Conservation (phyloP, 2,329 filamentous ascomycete genomes). For the Hypoxylon sp. region DNA sequence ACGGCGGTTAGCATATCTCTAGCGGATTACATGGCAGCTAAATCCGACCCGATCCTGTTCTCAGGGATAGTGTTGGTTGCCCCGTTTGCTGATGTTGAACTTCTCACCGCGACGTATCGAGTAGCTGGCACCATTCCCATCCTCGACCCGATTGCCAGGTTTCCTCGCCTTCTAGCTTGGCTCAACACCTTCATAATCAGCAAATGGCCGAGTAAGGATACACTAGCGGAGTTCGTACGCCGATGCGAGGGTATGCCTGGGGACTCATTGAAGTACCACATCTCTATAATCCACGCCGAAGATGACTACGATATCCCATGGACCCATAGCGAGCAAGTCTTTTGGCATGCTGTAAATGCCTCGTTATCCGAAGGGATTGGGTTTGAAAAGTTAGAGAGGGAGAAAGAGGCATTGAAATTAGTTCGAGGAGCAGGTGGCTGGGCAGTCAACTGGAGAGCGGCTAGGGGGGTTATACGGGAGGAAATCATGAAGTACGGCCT, state of each 20-base stretch:
- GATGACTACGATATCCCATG: constrained; percentile 68
- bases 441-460: constrained; percentile 63
- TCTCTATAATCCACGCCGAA: constrained; percentile 66
- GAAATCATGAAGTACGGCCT: constrained; percentile 69
- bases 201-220: constrained; percentile 67
- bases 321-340: constrained; percentile 65
- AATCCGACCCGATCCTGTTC: constrained; percentile 61
- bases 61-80: constrained; percentile 70
- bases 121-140: constrained; percentile 69
- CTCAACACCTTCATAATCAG: constrained; percentile 58
- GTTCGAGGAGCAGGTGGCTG: constrained; percentile 66
- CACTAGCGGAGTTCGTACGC: constrained; percentile 62
- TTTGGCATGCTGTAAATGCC: constrained; percentile 68
- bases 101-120: constrained; percentile 69
- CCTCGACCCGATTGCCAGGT: constrained; percentile 64
- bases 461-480: constrained; percentile 65
- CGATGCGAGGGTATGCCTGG: constrained; percentile 52
- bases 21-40: constrained; percentile 52
- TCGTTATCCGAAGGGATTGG: constrained; percentile 56
- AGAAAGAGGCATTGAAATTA: constrained; percentile 58
- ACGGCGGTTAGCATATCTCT: constrained; percentile 60
- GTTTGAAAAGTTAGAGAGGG: constrained; percentile 62
- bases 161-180: constrained; percentile 62
- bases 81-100: constrained; percentile 69
- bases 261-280: constrained; percentile 56